phyloP scores from a whole-genome alignment of 345 rosid species.

The Populus ilicifolia region DNA sequence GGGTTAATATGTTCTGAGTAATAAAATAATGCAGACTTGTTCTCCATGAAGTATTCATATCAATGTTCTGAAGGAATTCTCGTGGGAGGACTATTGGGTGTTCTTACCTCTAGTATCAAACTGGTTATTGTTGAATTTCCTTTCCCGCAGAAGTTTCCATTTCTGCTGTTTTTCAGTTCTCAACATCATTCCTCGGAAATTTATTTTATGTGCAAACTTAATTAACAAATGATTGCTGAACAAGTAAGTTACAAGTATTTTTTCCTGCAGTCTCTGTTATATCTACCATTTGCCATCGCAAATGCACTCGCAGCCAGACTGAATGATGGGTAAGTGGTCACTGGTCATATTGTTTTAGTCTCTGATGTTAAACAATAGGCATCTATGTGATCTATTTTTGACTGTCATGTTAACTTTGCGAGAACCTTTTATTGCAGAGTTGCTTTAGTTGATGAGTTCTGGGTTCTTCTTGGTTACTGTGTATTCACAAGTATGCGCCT shows the following conservation, averaged over 20 bases:
- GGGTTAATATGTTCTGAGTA: not conserved
- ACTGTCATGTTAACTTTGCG: conserved; percentile 8
- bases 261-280: conserved; percentile 67
- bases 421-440: conserved; percentile 46
- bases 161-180: not conserved
- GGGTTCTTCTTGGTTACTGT: conserved; percentile 95
- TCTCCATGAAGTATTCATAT: not conserved
- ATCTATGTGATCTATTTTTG: not conserved
- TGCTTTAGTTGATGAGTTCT: conserved; percentile 82
- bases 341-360: not conserved
- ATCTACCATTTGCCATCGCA: conserved; percentile 93
- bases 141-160: not conserved
- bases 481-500: conserved; percentile 58
- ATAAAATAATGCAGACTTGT: not conserved
- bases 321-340: conserved; percentile 76
- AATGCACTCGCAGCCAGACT: conserved; percentile 85
- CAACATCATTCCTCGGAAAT: not conserved
- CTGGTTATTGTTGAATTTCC: not conserved
- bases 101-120: not conserved
- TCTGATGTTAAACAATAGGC: not conserved
- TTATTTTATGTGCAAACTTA: not conserved
- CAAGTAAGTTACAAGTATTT: conserved; percentile 4
- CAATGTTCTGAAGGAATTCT: not conserved
- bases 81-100: not conserved
- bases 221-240: conserved; percentile 3